Base-by-base conservation (phyloP, 2,329 filamentous ascomycete species). In the Akanthomyces lecanii region DNA sequence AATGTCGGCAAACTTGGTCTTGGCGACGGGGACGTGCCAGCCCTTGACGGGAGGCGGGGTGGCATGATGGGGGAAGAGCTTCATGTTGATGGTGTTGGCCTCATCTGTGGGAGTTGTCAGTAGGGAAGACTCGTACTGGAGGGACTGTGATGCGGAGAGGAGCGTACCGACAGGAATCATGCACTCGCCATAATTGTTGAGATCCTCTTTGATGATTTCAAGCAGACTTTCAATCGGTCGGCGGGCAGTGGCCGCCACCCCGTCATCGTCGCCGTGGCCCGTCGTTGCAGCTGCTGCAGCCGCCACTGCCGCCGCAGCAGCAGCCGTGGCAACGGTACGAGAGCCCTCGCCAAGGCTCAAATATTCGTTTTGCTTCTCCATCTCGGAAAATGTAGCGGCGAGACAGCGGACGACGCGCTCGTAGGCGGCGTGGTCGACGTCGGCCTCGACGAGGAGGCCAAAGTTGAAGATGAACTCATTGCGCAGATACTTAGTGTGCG, bases 401-500 rank as follows among this genome's bases (percentile, higher is more conserved):
- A 98, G 81, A 70, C 96, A 91, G 67, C 89, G 82, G 61, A 97
- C 92, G 38, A 98, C 90, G 66, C 88, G 88, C 75, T 93, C 91
- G 74, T 92, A 96, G 40, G 88, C 89, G 55, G 85, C 85, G 73
- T 90, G 90, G 71, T 96, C 90, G 61, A 80, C 78, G 58, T 82
- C 80, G 53, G 77, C 76, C 57, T 89, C 85, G 56, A 97, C 81
- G 33, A 97, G 89, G 51, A 98, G 81, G 64, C 92, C 92, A 72
- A 98, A 97, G 76, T 98, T 98, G 85, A 98, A 99, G 72, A 97
- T 97, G 80, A 97, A 98, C 75, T 96, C 91, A 76, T 97, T 97
- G 64, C 95, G 89, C 71, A 89, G 86, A 72, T 98, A 97, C 68
- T 89, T 89, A 62, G 87, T 84, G 67, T 92, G 85, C 58, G 89